phyloP scores from a whole-genome alignment of 257 asterid genomes.

The Gentiana straminea region DNA sequence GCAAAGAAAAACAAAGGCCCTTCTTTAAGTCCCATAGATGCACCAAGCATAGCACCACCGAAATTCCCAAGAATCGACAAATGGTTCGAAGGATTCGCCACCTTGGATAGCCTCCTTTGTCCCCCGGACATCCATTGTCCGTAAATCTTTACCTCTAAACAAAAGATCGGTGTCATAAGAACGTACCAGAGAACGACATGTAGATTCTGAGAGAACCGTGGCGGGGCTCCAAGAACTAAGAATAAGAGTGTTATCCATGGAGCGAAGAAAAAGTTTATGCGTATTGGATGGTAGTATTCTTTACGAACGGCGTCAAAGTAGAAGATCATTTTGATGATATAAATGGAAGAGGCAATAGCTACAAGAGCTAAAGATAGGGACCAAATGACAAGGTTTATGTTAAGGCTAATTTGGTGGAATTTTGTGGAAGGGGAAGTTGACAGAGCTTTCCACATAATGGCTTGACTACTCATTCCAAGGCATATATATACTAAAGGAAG shows the following conservation, averaged over 20 bases:
- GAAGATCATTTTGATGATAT: constrained; percentile 47
- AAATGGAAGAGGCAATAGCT: constrained; percentile 23
- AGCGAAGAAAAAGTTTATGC: constrained; percentile 92
- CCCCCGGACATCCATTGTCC: constrained; percentile 99
- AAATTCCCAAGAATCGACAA: constrained; percentile 71
- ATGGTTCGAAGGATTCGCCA: constrained; percentile 89
- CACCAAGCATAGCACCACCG: constrained; percentile 86
- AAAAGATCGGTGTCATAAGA: constrained; percentile 62
- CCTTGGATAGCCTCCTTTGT: constrained; percentile 70
- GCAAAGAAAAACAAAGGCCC: constrained; percentile 90
- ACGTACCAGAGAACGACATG: constrained; percentile 50
- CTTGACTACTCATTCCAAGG: constrained; percentile 88
- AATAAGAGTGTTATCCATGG: constrained; percentile 74
- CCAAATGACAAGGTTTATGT: constrained; percentile 60
- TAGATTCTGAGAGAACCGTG: constrained; percentile 25
- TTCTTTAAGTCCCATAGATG: constrained; percentile 77
- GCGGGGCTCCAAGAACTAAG: constrained; percentile 56
- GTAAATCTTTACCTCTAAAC: constrained; percentile 69
- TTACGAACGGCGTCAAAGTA: constrained; percentile 95
- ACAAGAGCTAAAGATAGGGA: constrained; percentile 42
- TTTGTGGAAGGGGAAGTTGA: constrained; percentile 45
- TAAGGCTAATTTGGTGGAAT: constrained; percentile 41
- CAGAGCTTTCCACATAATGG: constrained; percentile 85
- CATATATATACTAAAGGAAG: constrained; percentile 78
- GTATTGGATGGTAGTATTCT: constrained; percentile 81